Base-by-base conservation (phyloP, 164 flowering plant genomes). In the Pachysandra terminalis region DNA sequence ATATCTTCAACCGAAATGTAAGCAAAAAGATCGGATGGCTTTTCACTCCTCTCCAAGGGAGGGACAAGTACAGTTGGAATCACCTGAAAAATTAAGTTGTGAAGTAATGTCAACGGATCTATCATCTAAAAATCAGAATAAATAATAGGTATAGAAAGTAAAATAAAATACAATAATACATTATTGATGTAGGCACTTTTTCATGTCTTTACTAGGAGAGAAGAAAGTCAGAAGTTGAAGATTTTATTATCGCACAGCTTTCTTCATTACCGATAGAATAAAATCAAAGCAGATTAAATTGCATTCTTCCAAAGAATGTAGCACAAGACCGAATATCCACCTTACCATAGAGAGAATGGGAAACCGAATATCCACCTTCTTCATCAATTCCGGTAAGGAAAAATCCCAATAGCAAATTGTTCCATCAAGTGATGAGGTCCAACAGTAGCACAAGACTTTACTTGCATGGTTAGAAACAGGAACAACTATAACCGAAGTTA, bases 391-490 rank as follows among this genome's bases (percentile, higher is more conserved):
- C 0, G 94, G 85, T 23, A 72, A 74, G n/a, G 96, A 78, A 66
- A 89, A 95, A 77, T 95, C 97, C 99, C 99, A 95, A 68, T 87
- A 84, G 12, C 88, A 74, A 71, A 95, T 88, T 19, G 91, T 89
- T 12, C 98, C 98, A 80, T 95, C 99, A 8, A 92, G 85, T 2
- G 98, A 90, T 12, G 97, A 71, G 9, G 98, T 95, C 99, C 99
- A 95, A 70, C 99, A 92, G 65, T 80, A 80, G 67, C 86, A 82
- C 32, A 89, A 54, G 15, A 84, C 23, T 61, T 81, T 84, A 64
- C 75, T 80, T 13, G 82, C 84, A 15, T 90, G 67, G 61, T 75
- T 74, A 16, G 82, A 56, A 23, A 79, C 77, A n/a, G 92, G 91
- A 12, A 82, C 83, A 45, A 95, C 99, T 41, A 84, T 28, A 5